Conservation (phyloP, 805 yeast species). For the Ascoidea tarda region DNA sequence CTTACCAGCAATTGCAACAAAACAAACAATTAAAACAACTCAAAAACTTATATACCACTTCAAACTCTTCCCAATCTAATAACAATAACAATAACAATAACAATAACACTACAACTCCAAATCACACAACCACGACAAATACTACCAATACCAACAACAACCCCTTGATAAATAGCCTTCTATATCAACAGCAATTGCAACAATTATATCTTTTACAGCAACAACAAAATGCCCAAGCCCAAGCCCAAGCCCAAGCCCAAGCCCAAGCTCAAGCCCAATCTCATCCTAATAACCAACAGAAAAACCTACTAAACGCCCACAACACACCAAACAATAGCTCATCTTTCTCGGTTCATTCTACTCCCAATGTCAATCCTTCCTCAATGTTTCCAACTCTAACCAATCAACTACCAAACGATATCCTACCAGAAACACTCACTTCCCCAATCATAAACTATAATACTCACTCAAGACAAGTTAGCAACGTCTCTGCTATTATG, state of each 20-base stretch:
- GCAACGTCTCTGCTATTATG: not conserved
- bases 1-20: not conserved
- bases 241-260: not conserved
- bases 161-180: not conserved
- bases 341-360: not conserved
- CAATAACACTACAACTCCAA: constrained; percentile 1
- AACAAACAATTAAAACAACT: not conserved
- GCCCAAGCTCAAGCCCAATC: not conserved
- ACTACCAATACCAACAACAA: constrained; percentile 8
- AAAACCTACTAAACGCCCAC: constrained; percentile 18
- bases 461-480: too few relatives aligned
- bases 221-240: not conserved
- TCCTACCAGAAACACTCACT: not conserved
- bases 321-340: not conserved
- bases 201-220: not conserved
- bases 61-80: not conserved
- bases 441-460: too few relatives aligned
- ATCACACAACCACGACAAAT: constrained; percentile 8
- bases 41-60: not conserved
- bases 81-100: constrained; percentile 1
- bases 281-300: constrained; percentile 10
- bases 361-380: not conserved
- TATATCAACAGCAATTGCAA: constrained; percentile 2
- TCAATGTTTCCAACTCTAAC: not conserved
- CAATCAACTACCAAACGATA: not conserved